Percentiles rank a stretch among this genome's conserved stretches.
Conservation (phyloP, 306 rosid genomes). For the Cotoneaster glaucophyllus region DNA sequence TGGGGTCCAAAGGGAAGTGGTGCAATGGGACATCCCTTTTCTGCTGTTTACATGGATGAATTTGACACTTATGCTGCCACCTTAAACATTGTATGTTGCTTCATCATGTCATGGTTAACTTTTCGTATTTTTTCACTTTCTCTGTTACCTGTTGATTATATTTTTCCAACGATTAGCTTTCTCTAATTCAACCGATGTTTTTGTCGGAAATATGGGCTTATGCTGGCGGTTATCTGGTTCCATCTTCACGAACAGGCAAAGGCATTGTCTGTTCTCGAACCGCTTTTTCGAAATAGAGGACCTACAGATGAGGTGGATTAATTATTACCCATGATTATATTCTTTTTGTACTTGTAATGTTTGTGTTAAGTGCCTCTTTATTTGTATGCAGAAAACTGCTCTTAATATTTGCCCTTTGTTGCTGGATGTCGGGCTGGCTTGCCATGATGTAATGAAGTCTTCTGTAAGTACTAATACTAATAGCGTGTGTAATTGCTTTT, state of each 20-base stretch:
- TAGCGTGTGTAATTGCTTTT: constrained; percentile 16
- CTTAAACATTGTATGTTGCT: constrained; percentile 6
- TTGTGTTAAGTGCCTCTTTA: constrained; percentile 20
- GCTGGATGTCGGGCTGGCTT: constrained; percentile 91
- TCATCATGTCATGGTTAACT: neutral
- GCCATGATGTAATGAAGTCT: constrained; percentile 84
- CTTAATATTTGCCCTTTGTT: constrained; percentile 81
- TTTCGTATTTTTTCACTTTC: neutral
- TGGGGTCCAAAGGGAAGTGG: constrained; percentile 68
- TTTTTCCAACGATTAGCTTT: neutral
- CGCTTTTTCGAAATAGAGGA: constrained; percentile 87
- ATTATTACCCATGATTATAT: constrained; percentile 12
- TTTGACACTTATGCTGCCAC: constrained; percentile 67
- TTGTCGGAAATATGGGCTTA: neutral
- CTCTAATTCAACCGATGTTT: constrained; percentile 1
- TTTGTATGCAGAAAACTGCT: constrained; percentile 71
- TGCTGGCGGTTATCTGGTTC: constrained; percentile 89
- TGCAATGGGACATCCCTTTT: constrained; percentile 33
- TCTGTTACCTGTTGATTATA: neutral
- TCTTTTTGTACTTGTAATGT: constrained; percentile 8
- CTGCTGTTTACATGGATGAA: constrained; percentile 66
- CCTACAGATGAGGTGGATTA: constrained; percentile 80
- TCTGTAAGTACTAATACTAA: constrained; percentile 67
- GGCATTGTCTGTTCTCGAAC: constrained; percentile 77
- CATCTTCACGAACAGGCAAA: constrained; percentile 78